Conservation (phyloP, 129 eudicot genomes). For the Lactuca sativa region DNA sequence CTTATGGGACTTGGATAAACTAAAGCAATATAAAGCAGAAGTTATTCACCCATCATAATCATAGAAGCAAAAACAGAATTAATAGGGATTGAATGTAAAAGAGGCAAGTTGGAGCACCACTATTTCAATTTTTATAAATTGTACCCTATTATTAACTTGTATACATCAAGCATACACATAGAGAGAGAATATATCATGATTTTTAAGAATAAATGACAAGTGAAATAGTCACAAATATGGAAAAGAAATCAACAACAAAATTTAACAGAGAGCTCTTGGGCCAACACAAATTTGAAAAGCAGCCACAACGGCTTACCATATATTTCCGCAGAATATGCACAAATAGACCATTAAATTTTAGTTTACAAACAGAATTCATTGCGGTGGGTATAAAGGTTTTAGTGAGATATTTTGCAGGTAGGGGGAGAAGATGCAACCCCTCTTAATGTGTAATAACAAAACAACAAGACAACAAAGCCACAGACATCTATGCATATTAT, state of each 20-base stretch:
- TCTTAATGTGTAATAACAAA: neutral
- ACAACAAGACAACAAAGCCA: slow-evolving; percentile 21
- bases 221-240: no score
- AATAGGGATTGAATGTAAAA: no score
- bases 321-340: slow-evolving; percentile 23
- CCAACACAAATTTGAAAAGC: neutral
- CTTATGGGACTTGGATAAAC: no score
- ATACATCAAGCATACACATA: no score
- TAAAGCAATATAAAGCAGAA: no score
- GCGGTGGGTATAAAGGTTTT: slow-evolving; percentile 5
- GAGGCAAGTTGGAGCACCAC: no score
- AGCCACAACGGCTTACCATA: slow-evolving; percentile 2
- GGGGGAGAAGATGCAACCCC: slow-evolving; percentile 17
- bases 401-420: neutral
- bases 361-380: slow-evolving; percentile 27
- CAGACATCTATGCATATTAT: slow-evolving; percentile 5
- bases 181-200: no score
- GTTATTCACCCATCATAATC: no score
- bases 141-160: no score
- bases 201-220: no score
- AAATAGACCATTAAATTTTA: slow-evolving; percentile 13
- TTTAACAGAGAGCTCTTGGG: neutral
- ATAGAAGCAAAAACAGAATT: no score
- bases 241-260: neutral
- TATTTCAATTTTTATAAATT: no score